Conservation (phyloP, 192 early-diverging fungal genomes). For the Coemansia sp. region DNA sequence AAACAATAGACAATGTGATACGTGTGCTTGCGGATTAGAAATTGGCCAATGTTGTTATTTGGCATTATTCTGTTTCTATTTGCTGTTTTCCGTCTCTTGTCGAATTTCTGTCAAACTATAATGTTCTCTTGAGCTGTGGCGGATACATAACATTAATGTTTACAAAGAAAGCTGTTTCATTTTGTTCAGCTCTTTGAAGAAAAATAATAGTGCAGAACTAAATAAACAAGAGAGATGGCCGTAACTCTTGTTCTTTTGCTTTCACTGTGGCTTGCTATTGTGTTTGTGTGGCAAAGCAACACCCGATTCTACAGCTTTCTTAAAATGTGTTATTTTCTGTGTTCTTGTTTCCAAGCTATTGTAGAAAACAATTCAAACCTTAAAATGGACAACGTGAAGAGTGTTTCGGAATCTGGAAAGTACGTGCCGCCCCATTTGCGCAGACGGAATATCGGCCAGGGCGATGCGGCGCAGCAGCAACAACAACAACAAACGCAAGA, state of each 20-base stretch:
- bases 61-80: not conserved
- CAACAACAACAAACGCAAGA: not conserved
- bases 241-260: not conserved
- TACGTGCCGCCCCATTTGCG: conserved; percentile 22
- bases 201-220: not conserved
- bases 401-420: not conserved
- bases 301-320: not conserved
- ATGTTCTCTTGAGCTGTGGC: not conserved
- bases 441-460: not conserved
- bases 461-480: not conserved
- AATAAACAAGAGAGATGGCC: not conserved
- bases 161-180: not conserved
- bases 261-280: conserved; percentile 2
- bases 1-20: not conserved
- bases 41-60: not conserved
- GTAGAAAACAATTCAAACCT: conserved; percentile 1
- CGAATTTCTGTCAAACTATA: not conserved
- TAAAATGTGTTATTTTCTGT: not conserved
- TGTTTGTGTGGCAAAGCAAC: not conserved
- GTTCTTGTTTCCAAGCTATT: not conserved
- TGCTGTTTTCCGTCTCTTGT: not conserved
- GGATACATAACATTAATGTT: not conserved
- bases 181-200: not conserved
- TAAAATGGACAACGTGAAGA: not conserved
- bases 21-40: not conserved